phyloP scores from a whole-genome alignment of 148 eudicot species.

The Rhododendron kiyosumense region DNA sequence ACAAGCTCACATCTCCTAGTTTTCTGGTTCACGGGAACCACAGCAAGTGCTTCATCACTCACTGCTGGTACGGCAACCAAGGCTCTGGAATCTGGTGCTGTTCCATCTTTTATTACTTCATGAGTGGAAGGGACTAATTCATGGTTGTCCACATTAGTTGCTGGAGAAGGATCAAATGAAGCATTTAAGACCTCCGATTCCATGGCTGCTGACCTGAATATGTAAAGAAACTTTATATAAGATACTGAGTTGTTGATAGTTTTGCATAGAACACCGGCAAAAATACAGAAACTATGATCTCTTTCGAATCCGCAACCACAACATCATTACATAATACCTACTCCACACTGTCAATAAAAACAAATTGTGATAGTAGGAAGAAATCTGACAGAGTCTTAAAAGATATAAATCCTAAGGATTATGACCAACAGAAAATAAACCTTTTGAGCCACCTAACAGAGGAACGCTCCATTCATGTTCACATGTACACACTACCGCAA shows the following conservation, averaged over 20 bases:
- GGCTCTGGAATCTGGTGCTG: constrained; percentile 49
- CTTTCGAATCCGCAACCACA: not conserved
- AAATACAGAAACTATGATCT: not conserved
- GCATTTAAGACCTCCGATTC: constrained; percentile 23
- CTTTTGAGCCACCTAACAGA: not conserved
- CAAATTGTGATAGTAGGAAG: not conserved
- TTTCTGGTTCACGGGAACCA: constrained; percentile 55
- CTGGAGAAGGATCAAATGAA: constrained; percentile 24
- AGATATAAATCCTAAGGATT: too few relatives aligned
- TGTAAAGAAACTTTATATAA: not conserved
- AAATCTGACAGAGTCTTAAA: not conserved
- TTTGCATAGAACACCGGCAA: not conserved
- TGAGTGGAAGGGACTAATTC: constrained; percentile 41
- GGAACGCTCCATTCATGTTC: not conserved
- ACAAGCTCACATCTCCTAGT: constrained; percentile 63
- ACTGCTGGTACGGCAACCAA: constrained; percentile 51
- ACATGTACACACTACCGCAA: not conserved
- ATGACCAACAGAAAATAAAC: not conserved
- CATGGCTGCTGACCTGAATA: constrained; percentile 18
- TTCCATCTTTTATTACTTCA: constrained; percentile 24
- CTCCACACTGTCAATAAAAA: not conserved
- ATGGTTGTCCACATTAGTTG: constrained; percentile 31
- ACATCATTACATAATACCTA: not conserved
- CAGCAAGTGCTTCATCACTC: constrained; percentile 53
- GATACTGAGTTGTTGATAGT: not conserved